A percentile compares a stretch with the other conserved stretches of the same genome.
Evolutionary conservation across 2,329 filamentous ascomycete genomes (phyloP).

Genomic region (Nakataea oryzae): DNA sequence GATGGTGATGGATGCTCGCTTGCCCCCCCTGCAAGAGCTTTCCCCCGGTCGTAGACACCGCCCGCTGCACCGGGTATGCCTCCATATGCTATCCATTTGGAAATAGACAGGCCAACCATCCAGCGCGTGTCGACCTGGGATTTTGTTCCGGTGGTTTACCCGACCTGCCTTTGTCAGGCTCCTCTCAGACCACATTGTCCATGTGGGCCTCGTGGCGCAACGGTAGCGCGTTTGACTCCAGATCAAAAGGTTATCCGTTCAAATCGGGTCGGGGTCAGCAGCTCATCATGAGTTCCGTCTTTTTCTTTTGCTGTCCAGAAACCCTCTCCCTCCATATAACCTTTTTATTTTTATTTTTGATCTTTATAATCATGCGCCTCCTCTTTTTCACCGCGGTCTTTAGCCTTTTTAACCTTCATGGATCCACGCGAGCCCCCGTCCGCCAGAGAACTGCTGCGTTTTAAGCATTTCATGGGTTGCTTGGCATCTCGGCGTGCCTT

Average conservation of each 20-base stretch:
- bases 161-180: background rate
- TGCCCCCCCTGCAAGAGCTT: no score
- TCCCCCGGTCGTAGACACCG: background rate
- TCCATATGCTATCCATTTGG: background rate
- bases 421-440: no score
- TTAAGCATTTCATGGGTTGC: background rate
- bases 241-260: constrained; percentile 3
- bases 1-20: no score
- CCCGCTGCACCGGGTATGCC: no score
- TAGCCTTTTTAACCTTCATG: no score
- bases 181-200: background rate
- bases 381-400: no score
- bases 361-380: no score
- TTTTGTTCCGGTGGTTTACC: background rate
- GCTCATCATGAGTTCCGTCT: background rate
- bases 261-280: constrained; percentile 3
- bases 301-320: background rate
- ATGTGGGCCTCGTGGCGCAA: constrained; percentile 2
- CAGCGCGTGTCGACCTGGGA: no score
- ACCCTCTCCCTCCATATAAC: no score
- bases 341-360: no score
- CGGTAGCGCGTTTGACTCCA: constrained; percentile 2
- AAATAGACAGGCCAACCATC: background rate
- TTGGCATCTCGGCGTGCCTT: background rate
- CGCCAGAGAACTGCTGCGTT: no score